Evolutionary conservation across 2,329 filamentous ascomycete genomes (phyloP).

Genomic region (Colletotrichum caudatum): DNA sequence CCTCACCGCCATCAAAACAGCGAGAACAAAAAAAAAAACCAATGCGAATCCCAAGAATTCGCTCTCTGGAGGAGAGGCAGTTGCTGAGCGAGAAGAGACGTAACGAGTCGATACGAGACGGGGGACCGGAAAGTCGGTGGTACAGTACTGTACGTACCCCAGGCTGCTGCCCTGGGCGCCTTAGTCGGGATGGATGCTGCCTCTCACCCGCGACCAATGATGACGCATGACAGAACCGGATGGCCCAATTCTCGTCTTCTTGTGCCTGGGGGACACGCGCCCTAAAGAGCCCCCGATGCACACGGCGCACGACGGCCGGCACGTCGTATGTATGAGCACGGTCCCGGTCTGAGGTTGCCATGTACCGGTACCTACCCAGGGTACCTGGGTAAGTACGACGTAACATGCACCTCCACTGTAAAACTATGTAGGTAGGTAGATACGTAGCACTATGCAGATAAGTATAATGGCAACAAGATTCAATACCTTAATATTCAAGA

Average conservation of each 20-base stretch:
- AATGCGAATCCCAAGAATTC: neutral
- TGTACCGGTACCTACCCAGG: too few relatives aligned
- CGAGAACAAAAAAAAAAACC: neutral
- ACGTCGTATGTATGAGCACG: slow-evolving; percentile 10
- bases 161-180: slow-evolving; percentile 8
- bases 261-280: slow-evolving; percentile 27
- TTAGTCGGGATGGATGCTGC: neutral
- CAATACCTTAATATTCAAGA: too few relatives aligned
- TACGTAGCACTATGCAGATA: too few relatives aligned
- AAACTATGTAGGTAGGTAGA: too few relatives aligned
- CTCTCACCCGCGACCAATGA: slow-evolving; percentile 19
- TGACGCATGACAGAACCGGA: slow-evolving; percentile 21
- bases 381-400: too few relatives aligned
- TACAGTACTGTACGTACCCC: neutral
- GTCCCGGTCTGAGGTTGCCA: slow-evolving; percentile 5
- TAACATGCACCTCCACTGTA: too few relatives aligned
- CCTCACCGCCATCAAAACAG: neutral
- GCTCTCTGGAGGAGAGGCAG: neutral
- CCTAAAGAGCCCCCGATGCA: slow-evolving; percentile 15
- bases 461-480: too few relatives aligned
- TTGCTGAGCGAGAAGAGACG: neutral
- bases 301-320: slow-evolving; percentile 24
- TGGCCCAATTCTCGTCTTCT: slow-evolving; percentile 21
- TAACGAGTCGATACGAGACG: neutral
- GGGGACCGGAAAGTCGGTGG: neutral